Evolutionary conservation across 1,139 yeast genomes (phyloP).

Genomic region (Pichia cactophila): DNA sequence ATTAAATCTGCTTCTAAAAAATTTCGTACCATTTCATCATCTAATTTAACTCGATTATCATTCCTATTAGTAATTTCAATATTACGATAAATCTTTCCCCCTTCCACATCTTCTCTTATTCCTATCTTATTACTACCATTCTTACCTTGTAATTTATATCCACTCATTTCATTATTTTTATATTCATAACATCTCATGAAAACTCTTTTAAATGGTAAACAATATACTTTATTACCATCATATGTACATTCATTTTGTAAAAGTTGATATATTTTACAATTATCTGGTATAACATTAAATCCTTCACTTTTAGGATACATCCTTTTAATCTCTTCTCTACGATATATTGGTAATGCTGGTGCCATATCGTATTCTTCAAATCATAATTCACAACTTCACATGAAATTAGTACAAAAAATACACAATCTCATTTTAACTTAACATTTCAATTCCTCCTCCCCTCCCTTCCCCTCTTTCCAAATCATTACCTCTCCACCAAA

Average conservation of each 20-base stretch:
- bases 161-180: slow-evolving; percentile 20
- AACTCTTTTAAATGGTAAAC: slow-evolving; percentile 29
- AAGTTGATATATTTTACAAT: slow-evolving; percentile 23
- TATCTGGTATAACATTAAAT: slow-evolving; percentile 8
- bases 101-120: not conserved
- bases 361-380: slow-evolving; percentile 18
- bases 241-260: slow-evolving; percentile 30
- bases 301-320: slow-evolving; percentile 15
- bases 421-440: not conserved
- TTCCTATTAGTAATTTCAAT: slow-evolving; percentile 25
- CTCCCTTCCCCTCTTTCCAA: not conserved
- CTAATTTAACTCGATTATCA: slow-evolving; percentile 23
- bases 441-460: not conserved
- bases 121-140: slow-evolving; percentile 6
- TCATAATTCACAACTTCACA: no score
- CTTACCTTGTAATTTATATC: slow-evolving; percentile 24
- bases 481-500: not conserved
- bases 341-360: slow-evolving; percentile 28
- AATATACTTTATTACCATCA: slow-evolving; percentile 27
- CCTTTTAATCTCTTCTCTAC: slow-evolving; percentile 23
- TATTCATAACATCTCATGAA: slow-evolving; percentile 27
- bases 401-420: no score
- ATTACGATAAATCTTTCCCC: slow-evolving; percentile 18
- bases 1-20: slow-evolving; percentile 27
- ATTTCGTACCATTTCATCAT: slow-evolving; percentile 10